Base-by-base conservation (phyloP, 2,329 filamentous ascomycete species). In the Scopulariopsis brevicaulis region DNA sequence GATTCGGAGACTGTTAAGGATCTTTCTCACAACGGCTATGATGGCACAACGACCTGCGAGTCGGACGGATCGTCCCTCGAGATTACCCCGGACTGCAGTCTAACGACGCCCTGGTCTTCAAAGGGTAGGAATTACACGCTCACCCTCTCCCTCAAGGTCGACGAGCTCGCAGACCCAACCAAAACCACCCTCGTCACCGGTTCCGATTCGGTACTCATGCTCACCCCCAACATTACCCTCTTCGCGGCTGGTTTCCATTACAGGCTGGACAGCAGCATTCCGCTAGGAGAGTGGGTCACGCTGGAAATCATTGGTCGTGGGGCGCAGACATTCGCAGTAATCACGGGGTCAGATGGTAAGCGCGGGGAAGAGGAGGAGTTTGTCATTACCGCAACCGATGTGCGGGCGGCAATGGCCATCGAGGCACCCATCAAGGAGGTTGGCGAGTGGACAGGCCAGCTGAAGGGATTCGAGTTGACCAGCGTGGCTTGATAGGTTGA, bases 121-220 rank as follows among this genome's bases (percentile, higher is more conserved):
- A 84, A 84, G 64, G 81, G 81, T 2, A 71, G 78, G 59, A 72
- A 82, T 63, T 84, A 84, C 65, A 81, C 76, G 0, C 71, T 84
- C 1, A 71, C 74, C 0, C 70, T 83, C 15, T 67, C 70, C 0
- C 62, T 79, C 6, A 67, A 63, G 18, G 46, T 73, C 10, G 62
- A 65, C n/a, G 64, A 68, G 1, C 67, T 73, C 1, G 62, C 62
- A 0, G 65, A 66, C 14, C 58, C 62, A 2, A 67, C 64, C 1
- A 72, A 73, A 35, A 72, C 71, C 0, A 73, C 68, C 2, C 65
- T 78, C 20, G 66, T 78, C n/a, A 64, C 68, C 1, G 76, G 74
- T 20, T 63, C 60, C 1, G 77, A 75, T 63, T 80, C 74, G 4
- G 66, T 65, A 3, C 72, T 78, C n/a, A 62, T 70, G 64, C 64